Conservation (phyloP, 805 yeast species). For the Wickerhamomyces bovis region DNA sequence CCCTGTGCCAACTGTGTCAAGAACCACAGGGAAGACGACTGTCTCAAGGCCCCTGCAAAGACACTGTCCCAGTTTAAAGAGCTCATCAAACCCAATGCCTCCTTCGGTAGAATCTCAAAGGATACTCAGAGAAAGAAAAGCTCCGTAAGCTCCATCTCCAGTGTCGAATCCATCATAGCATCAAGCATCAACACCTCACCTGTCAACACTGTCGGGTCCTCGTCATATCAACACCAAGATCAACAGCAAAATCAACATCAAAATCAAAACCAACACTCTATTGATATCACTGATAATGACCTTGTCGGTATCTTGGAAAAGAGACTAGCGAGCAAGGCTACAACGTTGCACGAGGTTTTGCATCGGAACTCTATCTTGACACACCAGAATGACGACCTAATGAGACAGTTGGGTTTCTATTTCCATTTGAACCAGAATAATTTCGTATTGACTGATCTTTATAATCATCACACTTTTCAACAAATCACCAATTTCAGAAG, state of each 20-base stretch:
- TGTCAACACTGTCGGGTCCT: no score
- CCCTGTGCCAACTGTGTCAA: constrained; percentile 17
- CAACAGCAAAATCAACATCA: not conserved
- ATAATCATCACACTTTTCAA: constrained; percentile 2
- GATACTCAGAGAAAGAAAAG: not conserved
- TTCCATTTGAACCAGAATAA: not conserved
- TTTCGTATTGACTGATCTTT: not conserved
- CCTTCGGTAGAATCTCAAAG: constrained; percentile 15
- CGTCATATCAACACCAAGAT: not conserved
- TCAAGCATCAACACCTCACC: not conserved
- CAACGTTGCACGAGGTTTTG: constrained; percentile 1
- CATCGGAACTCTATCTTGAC: constrained; percentile 2
- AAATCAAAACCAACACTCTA: not conserved
- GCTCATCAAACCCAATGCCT: constrained; percentile 14
- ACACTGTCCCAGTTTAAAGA: constrained; percentile 14
- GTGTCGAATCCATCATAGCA: not conserved
- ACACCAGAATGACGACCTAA: constrained; percentile 8
- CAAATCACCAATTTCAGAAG: constrained; percentile 3
- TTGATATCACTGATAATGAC: not conserved
- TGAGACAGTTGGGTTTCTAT: constrained; percentile 6
- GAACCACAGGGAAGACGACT: constrained; percentile 11
- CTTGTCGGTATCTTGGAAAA: not conserved
- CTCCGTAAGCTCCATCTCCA: not conserved
- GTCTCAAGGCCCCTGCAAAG: constrained; percentile 13
- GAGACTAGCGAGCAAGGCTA: constrained; percentile 2